phyloP scores from a whole-genome alignment of 139 green algal species.

The Chlamydomonas incerta region DNA sequence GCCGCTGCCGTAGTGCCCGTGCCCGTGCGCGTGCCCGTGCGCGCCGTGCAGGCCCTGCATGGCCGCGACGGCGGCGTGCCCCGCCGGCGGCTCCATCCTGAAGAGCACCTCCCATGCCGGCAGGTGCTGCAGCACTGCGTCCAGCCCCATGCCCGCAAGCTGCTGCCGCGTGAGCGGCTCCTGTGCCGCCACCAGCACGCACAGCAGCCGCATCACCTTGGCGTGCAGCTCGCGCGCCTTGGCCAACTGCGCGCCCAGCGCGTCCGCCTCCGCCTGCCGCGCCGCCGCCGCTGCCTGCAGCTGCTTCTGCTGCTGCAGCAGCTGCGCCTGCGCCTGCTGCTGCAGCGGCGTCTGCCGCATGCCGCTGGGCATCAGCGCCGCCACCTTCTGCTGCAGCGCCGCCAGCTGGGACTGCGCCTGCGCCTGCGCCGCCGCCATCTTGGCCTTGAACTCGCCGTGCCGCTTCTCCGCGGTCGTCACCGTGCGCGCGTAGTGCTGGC shows the following conservation, averaged over 20 bases:
- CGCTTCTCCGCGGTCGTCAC: background rate
- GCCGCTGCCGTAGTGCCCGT: too few relatives aligned
- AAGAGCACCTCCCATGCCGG: slow-evolving; percentile 20
- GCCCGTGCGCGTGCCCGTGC: too few relatives aligned
- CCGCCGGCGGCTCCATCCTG: too few relatives aligned
- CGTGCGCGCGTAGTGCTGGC: background rate
- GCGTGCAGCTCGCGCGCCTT: background rate
- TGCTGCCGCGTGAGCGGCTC: slow-evolving; percentile 9
- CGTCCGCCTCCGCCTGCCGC: slow-evolving; percentile 14
- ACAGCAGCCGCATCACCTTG: slow-evolving; percentile 32
- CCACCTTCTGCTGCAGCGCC: background rate
- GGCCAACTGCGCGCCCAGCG: background rate
- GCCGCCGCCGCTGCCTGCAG: background rate
- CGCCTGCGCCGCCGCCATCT: background rate
- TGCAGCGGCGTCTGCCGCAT: background rate
- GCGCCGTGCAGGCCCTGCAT: too few relatives aligned
- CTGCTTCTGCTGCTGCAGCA: slow-evolving; percentile 16
- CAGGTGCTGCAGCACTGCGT: background rate
- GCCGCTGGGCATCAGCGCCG: background rate
- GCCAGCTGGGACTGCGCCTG: background rate
- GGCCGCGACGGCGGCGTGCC: too few relatives aligned
- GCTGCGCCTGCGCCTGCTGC: background rate
- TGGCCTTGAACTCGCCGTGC: background rate
- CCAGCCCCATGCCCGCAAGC: slow-evolving; percentile 27
- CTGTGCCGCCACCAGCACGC: slow-evolving; percentile 15